Percentiles rank a stretch among this genome's conserved stretches.
Evolutionary conservation across 768 basidiomycete genomes (phyloP).

Genomic region (Hortiboletus flavorubellus): DNA sequence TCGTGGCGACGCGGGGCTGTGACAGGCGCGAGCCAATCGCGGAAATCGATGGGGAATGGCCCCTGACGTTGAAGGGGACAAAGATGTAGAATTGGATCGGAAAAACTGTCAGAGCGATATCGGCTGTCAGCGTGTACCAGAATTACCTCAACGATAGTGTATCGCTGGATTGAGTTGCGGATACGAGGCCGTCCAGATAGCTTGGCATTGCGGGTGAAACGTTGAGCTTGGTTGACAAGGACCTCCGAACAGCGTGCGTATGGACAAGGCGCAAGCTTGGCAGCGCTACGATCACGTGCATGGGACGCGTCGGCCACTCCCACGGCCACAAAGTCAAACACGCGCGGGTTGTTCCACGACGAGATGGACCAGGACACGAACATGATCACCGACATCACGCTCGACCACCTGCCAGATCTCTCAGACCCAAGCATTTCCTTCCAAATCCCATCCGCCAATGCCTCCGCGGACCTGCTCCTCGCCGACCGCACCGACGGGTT

Average conservation of each 20-base stretch:
- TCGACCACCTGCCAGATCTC: conserved; percentile 53
- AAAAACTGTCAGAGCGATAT: conserved; percentile 12
- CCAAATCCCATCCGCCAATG: conserved; percentile 44
- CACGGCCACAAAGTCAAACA: conserved; percentile 19
- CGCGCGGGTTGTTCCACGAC: not conserved
- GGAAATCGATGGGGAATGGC: not conserved
- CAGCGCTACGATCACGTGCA: conserved; percentile 17
- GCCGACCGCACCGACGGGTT: conserved; percentile 40
- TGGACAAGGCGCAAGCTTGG: too few relatives aligned
- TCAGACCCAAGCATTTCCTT: conserved; percentile 44
- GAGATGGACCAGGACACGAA: conserved; percentile 22
- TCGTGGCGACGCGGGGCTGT: not conserved
- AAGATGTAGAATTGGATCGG: conserved; percentile 6
- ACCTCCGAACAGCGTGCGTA: not conserved
- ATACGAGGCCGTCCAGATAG: not conserved
- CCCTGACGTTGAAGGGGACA: not conserved
- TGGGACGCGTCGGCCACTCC: conserved; percentile 27
- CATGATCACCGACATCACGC: conserved; percentile 41
- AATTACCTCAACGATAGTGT: conserved; percentile 8
- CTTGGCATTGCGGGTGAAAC: conserved; percentile 4
- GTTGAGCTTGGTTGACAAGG: conserved; percentile 9
- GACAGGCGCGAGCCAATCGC: not conserved
- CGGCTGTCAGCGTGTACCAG: conserved; percentile 4
- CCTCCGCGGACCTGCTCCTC: conserved; percentile 33
- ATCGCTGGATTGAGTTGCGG: conserved; percentile 9